phyloP scores from a whole-genome alignment of 768 basidiomycete species.

The Lentinula aciculospora region DNA sequence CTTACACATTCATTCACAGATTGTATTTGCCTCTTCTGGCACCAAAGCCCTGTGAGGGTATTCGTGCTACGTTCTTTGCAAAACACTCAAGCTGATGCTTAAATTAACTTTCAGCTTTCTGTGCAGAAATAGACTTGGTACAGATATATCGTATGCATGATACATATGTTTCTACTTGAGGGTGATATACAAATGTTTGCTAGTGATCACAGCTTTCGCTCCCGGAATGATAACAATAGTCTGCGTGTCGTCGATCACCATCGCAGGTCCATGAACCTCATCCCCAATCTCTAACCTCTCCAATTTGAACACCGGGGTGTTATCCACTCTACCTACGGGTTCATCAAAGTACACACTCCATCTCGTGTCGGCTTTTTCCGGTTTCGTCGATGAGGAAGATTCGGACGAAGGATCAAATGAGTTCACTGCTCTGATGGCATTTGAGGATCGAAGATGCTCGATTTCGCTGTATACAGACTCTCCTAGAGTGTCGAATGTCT shows the following conservation, averaged over 20 bases:
- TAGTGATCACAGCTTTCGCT: slow-evolving; percentile 59
- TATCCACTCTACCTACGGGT: slow-evolving; percentile 57
- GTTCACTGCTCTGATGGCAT: not conserved
- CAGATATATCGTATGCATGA: too few relatives aligned
- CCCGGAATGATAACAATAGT: slow-evolving; percentile 85
- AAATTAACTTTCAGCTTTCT: too few relatives aligned
- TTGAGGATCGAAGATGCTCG: slow-evolving; percentile 26
- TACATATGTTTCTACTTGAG: not conserved
- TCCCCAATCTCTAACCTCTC: slow-evolving; percentile 65
- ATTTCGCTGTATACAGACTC: slow-evolving; percentile 77
- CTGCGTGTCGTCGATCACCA: slow-evolving; percentile 95
- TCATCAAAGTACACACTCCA: slow-evolving; percentile 81
- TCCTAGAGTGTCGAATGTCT: slow-evolving; percentile 80
- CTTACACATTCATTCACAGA: too few relatives aligned
- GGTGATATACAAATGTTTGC: slow-evolving; percentile 14
- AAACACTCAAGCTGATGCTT: too few relatives aligned
- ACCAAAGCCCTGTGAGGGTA: too few relatives aligned
- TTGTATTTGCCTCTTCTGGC: too few relatives aligned
- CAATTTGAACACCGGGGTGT: slow-evolving; percentile 79
- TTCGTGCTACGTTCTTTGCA: too few relatives aligned
- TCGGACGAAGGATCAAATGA: not conserved
- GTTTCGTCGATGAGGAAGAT: slow-evolving; percentile 1
- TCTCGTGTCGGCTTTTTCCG: slow-evolving; percentile 41
- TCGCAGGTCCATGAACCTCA: slow-evolving; percentile 75
- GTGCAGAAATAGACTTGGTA: too few relatives aligned